Percentiles rank a stretch among this genome's conserved stretches.
These are phyloP conservation scores for Entomortierella chlamydospora DNA, from an alignment of 192 early-diverging fungal species.

Conservation along the genomic window DNA sequence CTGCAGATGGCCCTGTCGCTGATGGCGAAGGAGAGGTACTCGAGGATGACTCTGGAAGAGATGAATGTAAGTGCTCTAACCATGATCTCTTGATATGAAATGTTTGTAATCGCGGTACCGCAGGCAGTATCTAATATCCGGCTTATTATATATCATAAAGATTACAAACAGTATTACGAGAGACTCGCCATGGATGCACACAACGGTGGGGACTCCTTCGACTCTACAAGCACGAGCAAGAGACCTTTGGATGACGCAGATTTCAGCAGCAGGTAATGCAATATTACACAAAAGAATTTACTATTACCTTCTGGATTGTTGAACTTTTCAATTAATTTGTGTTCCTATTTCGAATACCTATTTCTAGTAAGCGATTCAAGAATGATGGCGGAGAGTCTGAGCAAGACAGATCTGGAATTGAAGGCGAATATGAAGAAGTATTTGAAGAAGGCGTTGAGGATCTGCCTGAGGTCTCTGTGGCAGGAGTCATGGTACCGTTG, in stretches of 20 bases:
- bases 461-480: slow-evolving; percentile 36
- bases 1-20: slow-evolving; percentile 54
- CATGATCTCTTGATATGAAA: not conserved
- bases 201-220: slow-evolving; percentile 18
- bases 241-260: slow-evolving; percentile 32
- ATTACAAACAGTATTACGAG: slow-evolving; percentile 50
- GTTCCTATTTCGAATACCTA: no score
- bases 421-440: slow-evolving; percentile 35
- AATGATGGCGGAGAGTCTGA: slow-evolving; percentile 19
- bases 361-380: slow-evolving; percentile 32
- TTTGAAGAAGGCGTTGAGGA: slow-evolving; percentile 36
- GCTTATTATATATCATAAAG: no score
- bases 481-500: slow-evolving; percentile 57
- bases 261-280: slow-evolving; percentile 5
- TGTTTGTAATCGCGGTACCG: not conserved
- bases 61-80: slow-evolving; percentile 53
- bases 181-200: slow-evolving; percentile 17
- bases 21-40: slow-evolving; percentile 50
- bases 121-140: no score
- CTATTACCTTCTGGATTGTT: no score
- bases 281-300: no score
- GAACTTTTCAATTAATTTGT: no score
- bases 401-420: slow-evolving; percentile 18
- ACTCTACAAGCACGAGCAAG: slow-evolving; percentile 12
- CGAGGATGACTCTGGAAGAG: slow-evolving; percentile 53